A percentile compares a stretch with the other conserved stretches of the same genome.
Evolutionary conservation across 345 rosid genomes (phyloP).

Genomic region (Streptanthus diversifolius): DNA sequence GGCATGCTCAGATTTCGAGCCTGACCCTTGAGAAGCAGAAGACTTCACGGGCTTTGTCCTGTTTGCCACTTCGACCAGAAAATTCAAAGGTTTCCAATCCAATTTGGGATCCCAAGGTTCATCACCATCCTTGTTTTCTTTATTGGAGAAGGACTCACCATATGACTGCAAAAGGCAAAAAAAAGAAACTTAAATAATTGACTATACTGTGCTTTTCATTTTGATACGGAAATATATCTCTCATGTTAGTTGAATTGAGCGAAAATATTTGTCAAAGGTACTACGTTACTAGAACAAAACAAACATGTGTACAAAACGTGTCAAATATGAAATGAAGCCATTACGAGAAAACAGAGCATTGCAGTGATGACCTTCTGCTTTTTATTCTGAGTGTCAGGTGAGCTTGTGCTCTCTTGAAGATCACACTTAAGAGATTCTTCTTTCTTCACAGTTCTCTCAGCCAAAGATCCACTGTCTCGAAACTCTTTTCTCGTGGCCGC

Average conservation of each 20-base stretch:
- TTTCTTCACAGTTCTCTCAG: slow-evolving; percentile 40
- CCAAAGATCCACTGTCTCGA: slow-evolving; percentile 45
- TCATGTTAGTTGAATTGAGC: no score
- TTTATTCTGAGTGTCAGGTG: slow-evolving; percentile 54
- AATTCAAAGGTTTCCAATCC: slow-evolving; percentile 83
- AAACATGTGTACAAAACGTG: background rate
- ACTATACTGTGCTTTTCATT: background rate
- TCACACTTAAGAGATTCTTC: slow-evolving; percentile 52
- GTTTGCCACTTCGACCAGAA: slow-evolving; percentile 82
- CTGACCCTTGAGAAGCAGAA: slow-evolving; percentile 53
- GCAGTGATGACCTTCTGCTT: slow-evolving; percentile 37
- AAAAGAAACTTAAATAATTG: background rate
- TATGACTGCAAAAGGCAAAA: slow-evolving; percentile 41
- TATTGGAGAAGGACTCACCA: slow-evolving; percentile 34
- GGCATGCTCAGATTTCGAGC: slow-evolving; percentile 35
- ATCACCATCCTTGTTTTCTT: slow-evolving; percentile 39
- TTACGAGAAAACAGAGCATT: background rate
- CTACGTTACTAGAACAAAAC: background rate
- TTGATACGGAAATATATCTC: background rate
- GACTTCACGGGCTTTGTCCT: slow-evolving; percentile 65
- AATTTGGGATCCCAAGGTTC: slow-evolving; percentile 52
- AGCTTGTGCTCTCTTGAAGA: slow-evolving; percentile 50
- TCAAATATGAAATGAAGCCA: background rate
- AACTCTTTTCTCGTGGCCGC: slow-evolving; percentile 49
- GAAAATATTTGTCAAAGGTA: background rate